Base-by-base conservation (phyloP, 306 rosid species). In the Citrullus mucosospermus region DNA sequence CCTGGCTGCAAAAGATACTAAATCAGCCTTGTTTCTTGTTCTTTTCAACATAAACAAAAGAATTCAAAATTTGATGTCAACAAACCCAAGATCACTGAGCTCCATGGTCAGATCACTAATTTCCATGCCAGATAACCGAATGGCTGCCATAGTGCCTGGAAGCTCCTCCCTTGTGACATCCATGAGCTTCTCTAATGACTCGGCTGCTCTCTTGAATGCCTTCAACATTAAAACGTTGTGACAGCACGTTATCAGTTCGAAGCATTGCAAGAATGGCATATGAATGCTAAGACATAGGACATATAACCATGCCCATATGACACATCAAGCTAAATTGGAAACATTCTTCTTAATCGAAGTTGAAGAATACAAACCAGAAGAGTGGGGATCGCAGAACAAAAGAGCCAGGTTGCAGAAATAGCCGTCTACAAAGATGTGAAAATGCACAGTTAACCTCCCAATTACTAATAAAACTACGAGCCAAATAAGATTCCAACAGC, bases 71-170 rank as follows among this genome's bases (percentile, higher is more conserved):
- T n/a, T 18, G 56, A 50, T 67, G 73, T 74, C 25, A 55, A 91
- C 30, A 56, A 91, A 92, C 96, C 99, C 96, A 14, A 91, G 78
- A 86, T 92, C 97, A 81, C 93, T 90, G 75, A 96, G 97, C 78
- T 92, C 96, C 78, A 89, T 87, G 17, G 98, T 92, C 38, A 92
- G 81, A 85, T 96, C 99, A 78, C 91, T 88, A 72, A 92, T 91
- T 90, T 96, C 98, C 97, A 92, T 92, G 81, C 97, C 97, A 76
- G 99, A 95, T 86, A 95, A 82, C 9, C 96, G 89, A 83, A 95
- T 84, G 55, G 97, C 90, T 18, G 96, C 91, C 97, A 92, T 91
- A 48, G 99, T 95, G 68, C 83, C 92, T 0, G 99, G 99, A 79
- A 95, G 90, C 81, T 95, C 99, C 83, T 91, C 97, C 86, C 96